Evolutionary conservation across 495 filamentous ascomycete genomes (phyloP).

Genomic region (Choiromyces venosus): DNA sequence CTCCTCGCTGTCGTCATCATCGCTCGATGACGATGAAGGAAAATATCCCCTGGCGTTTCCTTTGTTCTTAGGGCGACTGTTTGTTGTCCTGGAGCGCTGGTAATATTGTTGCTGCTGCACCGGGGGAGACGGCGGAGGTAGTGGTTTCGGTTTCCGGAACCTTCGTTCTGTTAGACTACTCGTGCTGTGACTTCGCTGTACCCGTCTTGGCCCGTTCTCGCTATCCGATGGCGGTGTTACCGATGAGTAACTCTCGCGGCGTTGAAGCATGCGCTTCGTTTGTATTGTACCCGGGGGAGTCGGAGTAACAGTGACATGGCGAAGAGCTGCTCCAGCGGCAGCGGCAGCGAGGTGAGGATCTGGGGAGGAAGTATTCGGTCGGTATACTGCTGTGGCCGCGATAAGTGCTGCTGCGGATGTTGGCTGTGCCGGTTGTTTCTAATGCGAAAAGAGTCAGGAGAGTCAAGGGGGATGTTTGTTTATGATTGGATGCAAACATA

Average conservation of each 20-base stretch:
- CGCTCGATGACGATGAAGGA: constrained; percentile 3
- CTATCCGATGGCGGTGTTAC: constrained; percentile 5
- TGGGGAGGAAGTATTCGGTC: constrained; percentile 8
- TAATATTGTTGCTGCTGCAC: neutral
- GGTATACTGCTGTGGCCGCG: constrained; percentile 33
- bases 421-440: neutral
- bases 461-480: neutral
- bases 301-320: constrained; percentile 25
- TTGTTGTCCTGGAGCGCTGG: neutral
- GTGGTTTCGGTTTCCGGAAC: constrained; percentile 17
- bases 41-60: neutral
- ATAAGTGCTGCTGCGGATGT: constrained; percentile 26
- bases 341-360: constrained; percentile 26
- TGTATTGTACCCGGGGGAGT: constrained; percentile 29
- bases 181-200: constrained; percentile 16
- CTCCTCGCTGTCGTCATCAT: neutral
- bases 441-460: neutral
- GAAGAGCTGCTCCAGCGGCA: constrained; percentile 37
- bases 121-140: neutral
- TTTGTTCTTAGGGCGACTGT: neutral
- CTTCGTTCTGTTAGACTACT: constrained; percentile 22
- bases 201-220: neutral
- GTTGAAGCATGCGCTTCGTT: constrained; percentile 38
- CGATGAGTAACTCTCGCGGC: constrained; percentile 34
- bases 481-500: neutral